Base-by-base conservation (phyloP, 179 eudicot genomes). In the Pouteria campechiana region DNA sequence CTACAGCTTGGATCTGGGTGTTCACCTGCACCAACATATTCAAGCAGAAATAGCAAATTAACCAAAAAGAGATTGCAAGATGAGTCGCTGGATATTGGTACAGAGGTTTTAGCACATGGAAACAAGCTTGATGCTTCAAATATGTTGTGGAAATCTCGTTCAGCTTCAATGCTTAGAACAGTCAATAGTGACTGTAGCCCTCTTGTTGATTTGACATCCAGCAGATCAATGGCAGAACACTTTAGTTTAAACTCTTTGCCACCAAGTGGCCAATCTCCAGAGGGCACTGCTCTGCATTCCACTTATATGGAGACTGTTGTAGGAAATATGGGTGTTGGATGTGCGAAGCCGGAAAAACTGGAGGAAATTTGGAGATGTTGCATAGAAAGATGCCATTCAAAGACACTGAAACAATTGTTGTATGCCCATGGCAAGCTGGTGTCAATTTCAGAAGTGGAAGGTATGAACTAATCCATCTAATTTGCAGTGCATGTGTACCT, bases 301-400 rank as follows among this genome's bases (percentile, higher is more conserved):
- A 46, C 67, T 20, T 63, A 44, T 29, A 66, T 57, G 52, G 70
- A 68, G 34, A 40, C 44, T 37, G 20, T 38, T 30, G 61, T 33
- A 32, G 66, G 57, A 47, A 46, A 48, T 45, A 46, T 52, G 34
- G 48, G 48, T 22, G 35, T 62, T 32, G 61, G 60, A 51, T 57
- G 60, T 35, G 55, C 50, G 25, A 61, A 69, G 30, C 48, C 68
- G 7, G 73, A 73, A 25, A 66, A 58, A 30, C 83, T 90, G 62
- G 75, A 67, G 57, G 61, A 80, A 50, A 57, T 92, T 19, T 87
- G 99, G 99, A 25, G 67, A 30, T 74, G 53, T 32, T 92, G 99
- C 58, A 82, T 83, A 44, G 83, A 80, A 27, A 88, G 69, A 53
- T 92, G 99, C 57, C 96, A 82, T 58, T 87, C 95, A 2, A 88